Base-by-base conservation (phyloP, 352 stramenopile genomes). In the Plasmopara viticola region DNA sequence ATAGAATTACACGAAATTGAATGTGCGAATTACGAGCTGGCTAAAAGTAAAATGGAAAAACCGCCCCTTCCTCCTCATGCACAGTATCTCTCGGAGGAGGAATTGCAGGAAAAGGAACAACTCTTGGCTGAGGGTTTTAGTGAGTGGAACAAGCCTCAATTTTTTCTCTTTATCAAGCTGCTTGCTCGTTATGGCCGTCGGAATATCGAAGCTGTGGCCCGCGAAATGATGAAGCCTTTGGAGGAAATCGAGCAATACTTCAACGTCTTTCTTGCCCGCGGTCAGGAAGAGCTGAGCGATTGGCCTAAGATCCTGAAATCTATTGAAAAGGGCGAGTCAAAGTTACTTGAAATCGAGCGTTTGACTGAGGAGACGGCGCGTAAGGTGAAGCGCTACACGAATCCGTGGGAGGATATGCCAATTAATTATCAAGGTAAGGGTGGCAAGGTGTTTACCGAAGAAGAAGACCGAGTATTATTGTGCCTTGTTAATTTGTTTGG, bases 381-480 rank as follows among this genome's bases (percentile, higher is more conserved):
- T 6, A 94, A 94, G 51, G 70, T 94, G 12, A 73, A 69, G 44
- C 75, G 84, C 8, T 92, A 91, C 54, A 62, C 78, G 6, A 92
- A 94, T 31, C 79, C 84, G 13, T 89, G 78, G 77, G 84, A 94
- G 31, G 79, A 92, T 10, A 90, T 94, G 75, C 76, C 82, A 0
- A 90, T 94, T 42, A 90, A 91, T 51, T 94, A 91, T 53, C 84
- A 94, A 57, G 84, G 84, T n/a, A 94, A 94, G 58, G 82, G 79
- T n/a, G 84, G 81, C 44, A 94, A 96, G 57, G 81, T 90, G 6
- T 98, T 97, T 48, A 98, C 94, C 8, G 93, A 98, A 70, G 96
- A 99, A 53, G 96, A 99, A 70, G 97, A 99, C 70, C 89, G 93
- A 28, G 97, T 98, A 46, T 64, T 99, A 51, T 53, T 99, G 10